Evolutionary conservation across 352 stramenopile genomes (phyloP).

Genomic region (Phytophthora fragariae): DNA sequence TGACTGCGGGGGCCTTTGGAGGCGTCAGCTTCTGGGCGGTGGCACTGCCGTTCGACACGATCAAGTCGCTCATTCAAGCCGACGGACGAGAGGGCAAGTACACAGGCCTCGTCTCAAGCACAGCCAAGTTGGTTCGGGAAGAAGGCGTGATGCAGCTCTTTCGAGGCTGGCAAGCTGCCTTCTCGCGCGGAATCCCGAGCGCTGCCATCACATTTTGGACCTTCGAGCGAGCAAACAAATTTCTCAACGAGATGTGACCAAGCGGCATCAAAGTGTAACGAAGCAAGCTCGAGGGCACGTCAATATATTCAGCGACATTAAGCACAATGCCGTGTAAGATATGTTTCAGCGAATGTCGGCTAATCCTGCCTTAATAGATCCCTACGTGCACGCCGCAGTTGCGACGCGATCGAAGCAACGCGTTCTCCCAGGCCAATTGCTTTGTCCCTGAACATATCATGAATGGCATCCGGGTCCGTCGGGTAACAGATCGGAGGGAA

Average conservation of each 20-base stretch:
- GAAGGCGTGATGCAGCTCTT: slow-evolving; percentile 73
- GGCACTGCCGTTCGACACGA: slow-evolving; percentile 84
- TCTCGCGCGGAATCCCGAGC: slow-evolving; percentile 77
- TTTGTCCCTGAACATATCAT: slow-evolving; percentile 86
- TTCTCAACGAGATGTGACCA: slow-evolving; percentile 49
- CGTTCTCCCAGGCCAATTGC: slow-evolving; percentile 76
- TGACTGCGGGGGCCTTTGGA: slow-evolving; percentile 74
- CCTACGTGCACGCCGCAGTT: slow-evolving; percentile 34
- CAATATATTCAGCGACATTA: slow-evolving; percentile 21
- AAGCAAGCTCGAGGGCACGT: neutral
- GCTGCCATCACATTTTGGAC: slow-evolving; percentile 86
- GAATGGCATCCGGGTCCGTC: slow-evolving; percentile 62
- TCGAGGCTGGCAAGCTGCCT: slow-evolving; percentile 82
- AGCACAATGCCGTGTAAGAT: slow-evolving; percentile 21
- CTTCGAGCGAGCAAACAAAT: slow-evolving; percentile 70
- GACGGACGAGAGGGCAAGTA: slow-evolving; percentile 52
- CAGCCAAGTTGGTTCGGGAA: slow-evolving; percentile 54
- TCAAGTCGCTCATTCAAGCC: slow-evolving; percentile 88
- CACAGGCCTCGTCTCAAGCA: slow-evolving; percentile 52
- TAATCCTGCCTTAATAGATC: slow-evolving; percentile 31
- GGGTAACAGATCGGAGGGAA: slow-evolving; percentile 68
- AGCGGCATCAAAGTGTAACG: slow-evolving; percentile 4
- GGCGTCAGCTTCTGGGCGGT: slow-evolving; percentile 89
- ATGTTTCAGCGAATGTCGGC: neutral
- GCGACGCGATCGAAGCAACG: slow-evolving; percentile 60